phyloP scores from a whole-genome alignment of 2,329 filamentous ascomycete genomes.

The Alternaria infectoria region DNA sequence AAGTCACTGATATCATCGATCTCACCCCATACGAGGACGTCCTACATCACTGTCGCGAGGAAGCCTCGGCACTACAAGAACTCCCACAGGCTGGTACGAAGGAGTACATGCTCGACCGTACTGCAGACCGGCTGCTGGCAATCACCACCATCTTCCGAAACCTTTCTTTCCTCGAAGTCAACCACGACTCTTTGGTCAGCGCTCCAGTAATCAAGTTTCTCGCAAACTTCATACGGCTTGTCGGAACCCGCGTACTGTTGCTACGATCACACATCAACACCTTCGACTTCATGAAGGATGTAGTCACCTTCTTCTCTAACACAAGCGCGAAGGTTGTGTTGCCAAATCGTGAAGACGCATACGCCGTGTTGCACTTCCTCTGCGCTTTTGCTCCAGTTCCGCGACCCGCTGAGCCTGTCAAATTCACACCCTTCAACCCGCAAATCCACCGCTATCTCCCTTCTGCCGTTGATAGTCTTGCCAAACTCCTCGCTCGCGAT shows the following conservation, averaged over 20 bases:
- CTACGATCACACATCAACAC: constrained; percentile 83
- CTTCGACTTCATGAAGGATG: constrained; percentile 96
- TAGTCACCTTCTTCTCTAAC: constrained; percentile 88
- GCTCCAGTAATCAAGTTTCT: constrained; percentile 82
- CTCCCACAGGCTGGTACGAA: constrained; percentile 74
- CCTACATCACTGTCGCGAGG: constrained; percentile 75
- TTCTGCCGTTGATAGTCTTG: constrained; percentile 85
- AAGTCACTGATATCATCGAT: constrained; percentile 85
- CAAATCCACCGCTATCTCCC: constrained; percentile 85
- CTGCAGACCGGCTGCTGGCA: constrained; percentile 85
- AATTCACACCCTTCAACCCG: constrained; percentile 83
- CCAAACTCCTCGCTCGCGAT: constrained; percentile 89
- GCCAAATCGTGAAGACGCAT: constrained; percentile 83
- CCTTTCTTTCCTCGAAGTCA: constrained; percentile 82
- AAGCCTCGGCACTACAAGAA: constrained; percentile 75
- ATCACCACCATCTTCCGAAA: constrained; percentile 93
- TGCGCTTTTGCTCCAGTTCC: constrained; percentile 87
- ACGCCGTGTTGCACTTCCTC: constrained; percentile 86
- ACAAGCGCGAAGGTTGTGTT: constrained; percentile 80
- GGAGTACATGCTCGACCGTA: constrained; percentile 82
- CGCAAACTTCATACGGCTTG: constrained; percentile 80
- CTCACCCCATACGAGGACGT: constrained; percentile 88
- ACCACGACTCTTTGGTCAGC: constrained; percentile 77
- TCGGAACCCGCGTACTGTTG: constrained; percentile 88
- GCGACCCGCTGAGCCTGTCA: constrained; percentile 66